A percentile compares a stretch with the other conserved stretches of the same genome.
phyloP scores from a whole-genome alignment of 2,329 filamentous ascomycete genomes.

The Hymenoscyphus linearis region DNA sequence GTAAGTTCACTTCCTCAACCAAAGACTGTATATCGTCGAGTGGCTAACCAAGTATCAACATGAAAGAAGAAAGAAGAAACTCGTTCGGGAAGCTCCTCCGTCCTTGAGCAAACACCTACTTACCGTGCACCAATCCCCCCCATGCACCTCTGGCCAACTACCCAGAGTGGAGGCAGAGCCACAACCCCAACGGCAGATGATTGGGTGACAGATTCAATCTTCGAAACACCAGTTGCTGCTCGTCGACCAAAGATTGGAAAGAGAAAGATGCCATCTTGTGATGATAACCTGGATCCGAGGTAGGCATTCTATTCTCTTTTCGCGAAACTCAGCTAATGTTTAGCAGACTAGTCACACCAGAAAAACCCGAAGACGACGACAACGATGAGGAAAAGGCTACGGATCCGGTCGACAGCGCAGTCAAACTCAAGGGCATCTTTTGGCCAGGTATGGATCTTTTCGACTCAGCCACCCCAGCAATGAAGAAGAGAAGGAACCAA shows the following conservation, averaged over 20 bases:
- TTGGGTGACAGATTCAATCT: constrained; percentile 19
- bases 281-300: constrained; percentile 19
- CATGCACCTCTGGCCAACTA: constrained; percentile 29
- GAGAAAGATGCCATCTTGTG: neutral
- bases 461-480: constrained; percentile 68
- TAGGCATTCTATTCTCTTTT: constrained; percentile 8
- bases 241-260: constrained; percentile 5
- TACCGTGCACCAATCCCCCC: constrained; percentile 29
- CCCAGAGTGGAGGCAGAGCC: constrained; percentile 3
- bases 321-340: constrained; percentile 7
- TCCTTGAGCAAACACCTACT: constrained; percentile 15
- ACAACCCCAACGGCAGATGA: constrained; percentile 11
- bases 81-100: neutral
- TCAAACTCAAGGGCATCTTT: constrained; percentile 60
- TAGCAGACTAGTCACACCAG: constrained; percentile 24
- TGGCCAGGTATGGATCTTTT: constrained; percentile 80
- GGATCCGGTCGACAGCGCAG: constrained; percentile 22
- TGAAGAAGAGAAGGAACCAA: constrained; percentile 72
- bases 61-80: constrained; percentile 4
- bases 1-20: constrained; percentile 11
- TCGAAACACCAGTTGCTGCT: constrained; percentile 28
- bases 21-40: too few species aligned
- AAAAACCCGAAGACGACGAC: constrained; percentile 15
- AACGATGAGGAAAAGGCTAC: constrained; percentile 21
- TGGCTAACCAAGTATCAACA: neutral